These are phyloP conservation scores for Tricholomella constricta DNA, from an alignment of 768 basidiomycete species.

Conservation along the genomic window DNA sequence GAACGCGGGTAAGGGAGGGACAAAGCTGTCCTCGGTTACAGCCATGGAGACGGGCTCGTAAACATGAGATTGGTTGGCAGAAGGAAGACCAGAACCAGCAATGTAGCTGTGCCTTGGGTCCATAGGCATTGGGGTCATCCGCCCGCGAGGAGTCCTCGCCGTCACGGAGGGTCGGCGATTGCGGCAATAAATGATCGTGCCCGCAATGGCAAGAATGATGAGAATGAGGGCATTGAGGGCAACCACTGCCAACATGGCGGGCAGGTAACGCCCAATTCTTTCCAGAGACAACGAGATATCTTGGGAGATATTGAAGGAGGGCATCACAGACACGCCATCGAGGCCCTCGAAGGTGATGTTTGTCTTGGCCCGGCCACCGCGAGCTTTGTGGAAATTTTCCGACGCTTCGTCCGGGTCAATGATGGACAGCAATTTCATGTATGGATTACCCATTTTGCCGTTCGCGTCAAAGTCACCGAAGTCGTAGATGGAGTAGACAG, in stretches of 20 bases:
- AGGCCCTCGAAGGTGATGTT: constrained; percentile 72
- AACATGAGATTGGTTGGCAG: constrained; percentile 34
- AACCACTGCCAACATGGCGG: constrained; percentile 73
- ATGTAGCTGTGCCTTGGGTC: constrained; percentile 46
- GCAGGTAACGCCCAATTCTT: constrained; percentile 64
- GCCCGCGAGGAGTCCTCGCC: constrained; percentile 39
- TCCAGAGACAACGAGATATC: constrained; percentile 61
- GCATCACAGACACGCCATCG: constrained; percentile 39
- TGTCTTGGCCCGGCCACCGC: constrained; percentile 63
- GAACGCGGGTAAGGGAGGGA: neutral
- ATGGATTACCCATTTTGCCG: constrained; percentile 72
- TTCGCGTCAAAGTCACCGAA: constrained; percentile 75
- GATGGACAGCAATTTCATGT: constrained; percentile 72
- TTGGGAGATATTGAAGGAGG: constrained; percentile 56
- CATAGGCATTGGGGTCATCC: constrained; percentile 60
- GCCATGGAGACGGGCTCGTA: constrained; percentile 67
- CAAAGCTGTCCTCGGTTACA: constrained; percentile 17
- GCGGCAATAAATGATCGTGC: constrained; percentile 55
- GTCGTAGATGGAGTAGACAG: constrained; percentile 81
- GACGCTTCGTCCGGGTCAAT: constrained; percentile 72
- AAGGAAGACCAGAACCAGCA: constrained; percentile 27
- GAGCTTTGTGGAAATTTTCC: constrained; percentile 62
- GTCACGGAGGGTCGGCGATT: constrained; percentile 37
- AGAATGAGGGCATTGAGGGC: constrained; percentile 77
- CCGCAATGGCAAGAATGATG: constrained; percentile 55